Evolutionary conservation across 495 filamentous ascomycete genomes (phyloP).

Genomic region (Mycothermus thermophilus): DNA sequence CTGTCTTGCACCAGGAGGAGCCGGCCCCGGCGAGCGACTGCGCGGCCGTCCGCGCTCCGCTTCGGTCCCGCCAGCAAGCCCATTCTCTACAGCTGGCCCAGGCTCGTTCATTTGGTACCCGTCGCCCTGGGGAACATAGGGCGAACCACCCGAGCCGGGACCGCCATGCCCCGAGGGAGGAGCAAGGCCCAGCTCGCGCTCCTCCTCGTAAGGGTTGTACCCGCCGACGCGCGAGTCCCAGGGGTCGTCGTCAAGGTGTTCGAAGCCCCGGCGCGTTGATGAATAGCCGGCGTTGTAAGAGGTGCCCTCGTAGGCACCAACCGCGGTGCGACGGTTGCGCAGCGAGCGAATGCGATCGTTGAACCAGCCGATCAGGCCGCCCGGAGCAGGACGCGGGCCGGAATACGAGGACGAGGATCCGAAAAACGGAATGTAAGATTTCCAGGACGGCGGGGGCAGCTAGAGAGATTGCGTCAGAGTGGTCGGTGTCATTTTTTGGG

Average conservation of each 20-base stretch:
- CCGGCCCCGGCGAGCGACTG: constrained; percentile 18
- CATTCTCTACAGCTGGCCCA: too few relatives aligned
- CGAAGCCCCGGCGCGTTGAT: constrained; percentile 26
- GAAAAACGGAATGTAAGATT: constrained; percentile 47
- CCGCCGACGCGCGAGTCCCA: constrained; percentile 57
- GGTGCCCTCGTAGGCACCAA: constrained; percentile 48
- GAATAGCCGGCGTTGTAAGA: constrained; percentile 7
- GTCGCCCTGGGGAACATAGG: constrained; percentile 16
- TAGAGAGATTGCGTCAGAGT: constrained; percentile 4
- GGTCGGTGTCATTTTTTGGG: background rate
- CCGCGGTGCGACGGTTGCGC: constrained; percentile 38
- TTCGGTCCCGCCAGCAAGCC: too few relatives aligned
- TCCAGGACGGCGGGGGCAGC: constrained; percentile 47
- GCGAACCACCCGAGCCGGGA: constrained; percentile 5
- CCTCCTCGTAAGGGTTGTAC: constrained; percentile 47
- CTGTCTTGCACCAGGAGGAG: background rate
- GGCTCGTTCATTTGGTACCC: constrained; percentile 37
- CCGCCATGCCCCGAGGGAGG: constrained; percentile 7
- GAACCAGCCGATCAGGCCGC: constrained; percentile 48
- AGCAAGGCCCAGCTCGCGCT: constrained; percentile 43
- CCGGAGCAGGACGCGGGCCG: constrained; percentile 34
- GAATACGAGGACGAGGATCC: constrained; percentile 24
- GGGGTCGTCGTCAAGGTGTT: constrained; percentile 53
- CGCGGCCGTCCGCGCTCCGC: constrained; percentile 21
- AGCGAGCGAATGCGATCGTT: constrained; percentile 34